A percentile compares a stretch with the other conserved stretches of the same genome.
These are phyloP conservation scores for Ophiostoma australiae DNA, from an alignment of 2,329 filamentous ascomycete genomes.

Conservation along the genomic window DNA sequence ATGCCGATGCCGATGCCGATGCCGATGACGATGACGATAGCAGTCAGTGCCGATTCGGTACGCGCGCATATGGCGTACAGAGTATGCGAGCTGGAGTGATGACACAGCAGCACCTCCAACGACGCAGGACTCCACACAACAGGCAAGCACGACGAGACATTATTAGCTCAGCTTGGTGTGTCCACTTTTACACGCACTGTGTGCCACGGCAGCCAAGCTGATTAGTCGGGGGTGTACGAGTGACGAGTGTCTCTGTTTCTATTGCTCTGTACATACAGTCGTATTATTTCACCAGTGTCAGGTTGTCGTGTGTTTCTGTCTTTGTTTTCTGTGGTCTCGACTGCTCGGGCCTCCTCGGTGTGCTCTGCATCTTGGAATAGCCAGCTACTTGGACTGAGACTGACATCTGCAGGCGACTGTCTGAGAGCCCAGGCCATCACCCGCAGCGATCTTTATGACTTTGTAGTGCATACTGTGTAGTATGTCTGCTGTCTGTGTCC, in stretches of 20 bases:
- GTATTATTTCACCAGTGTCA: background rate
- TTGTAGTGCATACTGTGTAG: no score
- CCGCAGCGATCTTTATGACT: no score
- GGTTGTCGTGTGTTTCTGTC: background rate
- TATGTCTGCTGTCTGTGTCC: background rate
- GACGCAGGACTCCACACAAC: background rate
- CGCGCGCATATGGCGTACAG: background rate
- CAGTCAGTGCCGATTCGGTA: background rate
- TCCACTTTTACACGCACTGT: conserved; percentile 1
- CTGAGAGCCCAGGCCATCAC: no score
- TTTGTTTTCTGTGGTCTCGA: background rate
- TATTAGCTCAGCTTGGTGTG: background rate
- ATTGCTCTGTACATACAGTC: background rate
- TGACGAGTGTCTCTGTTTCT: background rate
- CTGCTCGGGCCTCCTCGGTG: no score
- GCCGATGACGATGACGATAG: background rate
- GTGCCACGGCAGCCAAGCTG: conserved; percentile 6
- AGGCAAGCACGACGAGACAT: background rate
- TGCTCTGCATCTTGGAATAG: no score
- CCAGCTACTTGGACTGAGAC: background rate
- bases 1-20: background rate
- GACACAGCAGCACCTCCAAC: background rate
- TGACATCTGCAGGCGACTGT: no score
- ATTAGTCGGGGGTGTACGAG: background rate
- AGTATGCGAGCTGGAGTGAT: background rate